These are phyloP conservation scores for Striga hermonthica DNA, from an alignment of 305 asterid genomes.

Conservation along the genomic window DNA sequence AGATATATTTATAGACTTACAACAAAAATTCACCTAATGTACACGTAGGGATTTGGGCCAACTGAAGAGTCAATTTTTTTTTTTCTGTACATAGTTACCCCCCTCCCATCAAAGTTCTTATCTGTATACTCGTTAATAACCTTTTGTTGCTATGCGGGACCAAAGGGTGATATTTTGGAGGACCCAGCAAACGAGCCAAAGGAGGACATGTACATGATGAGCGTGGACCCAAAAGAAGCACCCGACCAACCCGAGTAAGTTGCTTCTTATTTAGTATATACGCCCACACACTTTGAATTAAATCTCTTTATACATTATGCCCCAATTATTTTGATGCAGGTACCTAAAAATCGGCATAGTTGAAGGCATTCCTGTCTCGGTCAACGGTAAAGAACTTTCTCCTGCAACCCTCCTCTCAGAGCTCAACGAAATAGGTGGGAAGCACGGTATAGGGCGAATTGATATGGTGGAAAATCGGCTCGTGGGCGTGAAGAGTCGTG, in stretches of 20 bases:
- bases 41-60: too few relatives aligned
- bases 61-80: neutral
- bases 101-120: neutral
- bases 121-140: conserved; percentile 4
- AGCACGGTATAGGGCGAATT: conserved; percentile 78
- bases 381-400: conserved; percentile 67
- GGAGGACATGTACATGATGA: conserved; percentile 92
- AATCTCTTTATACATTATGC: conserved; percentile 2
- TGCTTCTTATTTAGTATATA: conserved; percentile 8
- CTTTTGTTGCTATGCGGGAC: conserved; percentile 2
- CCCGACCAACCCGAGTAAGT: conserved; percentile 85
- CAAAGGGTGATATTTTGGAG: conserved; percentile 85
- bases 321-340: conserved; percentile 35
- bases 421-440: conserved; percentile 76
- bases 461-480: conserved; percentile 92
- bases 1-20: too few relatives aligned
- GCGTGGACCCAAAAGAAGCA: conserved; percentile 74
- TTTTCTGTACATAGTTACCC: too few relatives aligned
- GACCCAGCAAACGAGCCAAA: conserved; percentile 93
- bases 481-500: conserved; percentile 96
- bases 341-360: conserved; percentile 71
- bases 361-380: conserved; percentile 70
- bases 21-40: too few relatives aligned
- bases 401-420: conserved; percentile 78
- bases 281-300: neutral